A percentile compares a stretch with the other conserved stretches of the same genome.
phyloP scores from a whole-genome alignment of 2,329 filamentous ascomycete genomes.

The Dichotomopilus funicola region DNA sequence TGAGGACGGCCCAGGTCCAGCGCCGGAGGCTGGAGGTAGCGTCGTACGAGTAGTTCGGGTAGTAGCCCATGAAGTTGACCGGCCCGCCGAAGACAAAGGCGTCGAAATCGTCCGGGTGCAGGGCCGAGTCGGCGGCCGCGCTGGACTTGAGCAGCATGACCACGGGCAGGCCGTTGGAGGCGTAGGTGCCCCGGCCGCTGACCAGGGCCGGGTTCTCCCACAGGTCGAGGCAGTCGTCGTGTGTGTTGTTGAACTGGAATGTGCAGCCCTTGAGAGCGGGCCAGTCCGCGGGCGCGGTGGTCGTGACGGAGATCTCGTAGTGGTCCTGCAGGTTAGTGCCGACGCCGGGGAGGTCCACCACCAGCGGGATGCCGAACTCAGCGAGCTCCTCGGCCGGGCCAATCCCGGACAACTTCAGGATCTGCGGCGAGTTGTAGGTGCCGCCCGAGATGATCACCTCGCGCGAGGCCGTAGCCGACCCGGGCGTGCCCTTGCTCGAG shows the following conservation, averaged over 20 bases:
- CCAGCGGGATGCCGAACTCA: constrained; percentile 38
- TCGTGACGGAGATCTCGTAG: constrained; percentile 33
- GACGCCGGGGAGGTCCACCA: constrained; percentile 43
- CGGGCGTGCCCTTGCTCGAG: constrained; percentile 12
- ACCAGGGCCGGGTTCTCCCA: constrained; percentile 30
- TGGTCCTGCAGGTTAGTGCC: constrained; percentile 46
- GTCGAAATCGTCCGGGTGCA: constrained; percentile 27
- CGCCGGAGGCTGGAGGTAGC: constrained; percentile 32
- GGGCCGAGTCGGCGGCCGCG: constrained; percentile 12
- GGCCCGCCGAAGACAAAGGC: constrained; percentile 35
- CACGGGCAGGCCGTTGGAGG: constrained; percentile 20
- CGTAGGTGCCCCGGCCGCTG: constrained; percentile 36
- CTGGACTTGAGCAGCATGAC: constrained; percentile 24
- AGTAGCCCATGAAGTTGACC: constrained; percentile 36
- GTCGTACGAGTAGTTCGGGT: constrained; percentile 30
- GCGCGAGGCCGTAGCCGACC: constrained; percentile 24
- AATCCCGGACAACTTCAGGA: constrained; percentile 47
- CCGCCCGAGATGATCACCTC: constrained; percentile 48
- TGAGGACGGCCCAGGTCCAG: constrained; percentile 45
- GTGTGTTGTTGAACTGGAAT: constrained; percentile 22
- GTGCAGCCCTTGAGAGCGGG: constrained; percentile 19
- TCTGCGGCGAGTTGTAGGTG: constrained; percentile 44
- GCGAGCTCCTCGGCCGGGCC: constrained; percentile 38
- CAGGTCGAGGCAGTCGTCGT: constrained; percentile 29
- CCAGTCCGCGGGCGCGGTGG: constrained; percentile 15